These are phyloP conservation scores for Rhizoctonia solani DNA, from an alignment of 1,284 basidiomycete genomes.

Conservation along the genomic window DNA sequence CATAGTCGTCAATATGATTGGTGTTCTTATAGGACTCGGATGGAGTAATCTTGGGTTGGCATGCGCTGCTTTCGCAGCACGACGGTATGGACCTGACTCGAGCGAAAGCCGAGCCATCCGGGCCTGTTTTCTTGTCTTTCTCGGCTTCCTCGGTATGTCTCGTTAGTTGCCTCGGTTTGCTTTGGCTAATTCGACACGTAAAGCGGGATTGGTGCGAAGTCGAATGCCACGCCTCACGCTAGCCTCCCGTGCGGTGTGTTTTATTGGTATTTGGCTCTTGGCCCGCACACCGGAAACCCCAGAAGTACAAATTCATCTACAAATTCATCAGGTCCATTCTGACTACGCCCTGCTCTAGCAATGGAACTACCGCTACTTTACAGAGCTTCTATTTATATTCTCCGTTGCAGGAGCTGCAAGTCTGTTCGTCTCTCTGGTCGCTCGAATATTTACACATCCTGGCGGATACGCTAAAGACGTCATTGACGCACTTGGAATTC, in stretches of 20 bases:
- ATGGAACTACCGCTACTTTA: slow-evolving; percentile 27
- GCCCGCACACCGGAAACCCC: slow-evolving; percentile 48
- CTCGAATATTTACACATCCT: slow-evolving; percentile 23
- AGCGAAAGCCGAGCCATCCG: slow-evolving; percentile 47
- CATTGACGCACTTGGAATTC: slow-evolving; percentile 18
- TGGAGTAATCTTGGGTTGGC: slow-evolving; percentile 52
- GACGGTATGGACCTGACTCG: slow-evolving; percentile 41
- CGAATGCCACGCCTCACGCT: slow-evolving; percentile 53
- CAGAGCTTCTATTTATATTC: slow-evolving; percentile 15
- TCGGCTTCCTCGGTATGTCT: slow-evolving; percentile 51
- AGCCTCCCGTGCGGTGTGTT: slow-evolving; percentile 54
- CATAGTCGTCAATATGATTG: slow-evolving; percentile 52
- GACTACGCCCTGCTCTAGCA: not conserved
- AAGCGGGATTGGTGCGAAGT: slow-evolving; percentile 55
- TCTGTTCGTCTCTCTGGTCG: slow-evolving; percentile 22
- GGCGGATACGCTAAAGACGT: slow-evolving; percentile 30
- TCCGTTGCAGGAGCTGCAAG: slow-evolving; percentile 15
- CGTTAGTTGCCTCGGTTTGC: not conserved
- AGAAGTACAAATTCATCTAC: slow-evolving; percentile 43
- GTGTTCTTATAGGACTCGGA: slow-evolving; percentile 52
- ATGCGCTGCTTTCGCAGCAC: slow-evolving; percentile 46
- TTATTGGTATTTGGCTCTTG: slow-evolving; percentile 55
- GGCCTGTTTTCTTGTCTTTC: slow-evolving; percentile 50
- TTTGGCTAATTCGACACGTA: not conserved
- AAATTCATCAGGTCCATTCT: not conserved